Evolutionary conservation across 2,329 filamentous ascomycete species (phyloP), one percentile per base, ranked within the genome.

Genomic region (Neonectria hederae): DNA sequence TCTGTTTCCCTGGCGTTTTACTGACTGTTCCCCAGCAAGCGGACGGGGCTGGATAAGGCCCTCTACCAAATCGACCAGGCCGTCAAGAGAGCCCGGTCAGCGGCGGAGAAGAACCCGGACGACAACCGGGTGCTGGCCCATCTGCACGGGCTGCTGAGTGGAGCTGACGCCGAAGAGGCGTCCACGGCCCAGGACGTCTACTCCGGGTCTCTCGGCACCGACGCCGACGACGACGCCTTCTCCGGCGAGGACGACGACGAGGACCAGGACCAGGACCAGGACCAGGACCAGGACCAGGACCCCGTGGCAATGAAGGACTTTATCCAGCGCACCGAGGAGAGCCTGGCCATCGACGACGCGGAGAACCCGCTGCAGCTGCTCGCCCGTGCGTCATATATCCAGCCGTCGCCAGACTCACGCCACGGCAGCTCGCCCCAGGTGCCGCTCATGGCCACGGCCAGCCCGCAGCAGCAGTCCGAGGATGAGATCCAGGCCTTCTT

Each of bases 301-400:
- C 54, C 57, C 2, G 67, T 69, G 11, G 65, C 68, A 4, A 72
- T 73, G 66, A 68, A 75, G 0, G 72, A 74, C 4, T 71, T 76
- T 4, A 70, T 72, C 0, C 76, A 74, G 32, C 67, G 69, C 10
- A 74, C 72, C 1, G 82, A 84, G 40, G 86, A 88, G 58, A 84
- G 81, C 53, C 82, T 91, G 32, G 84, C 88, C 13, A 80, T 91
- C 26, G 90, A 93, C 69, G 91, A 92, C 74, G 90, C 90, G 4
- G 90, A 93, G 72, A 93, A 93, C 65, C 90, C 90, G 0, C 79
- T 93, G 5, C 90, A 93, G 75, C 80, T 93, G 17, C 86, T 93
- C 35, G 91, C 91, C 3, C 85, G 90, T 32, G 91, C 90, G 1
- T 93, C 91, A 0, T 90, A 92, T 76, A 83, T 91, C 42, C 86